Base-by-base conservation (phyloP, 192 early-diverging fungal species). In the Gryganskiella cystojenkinii region DNA sequence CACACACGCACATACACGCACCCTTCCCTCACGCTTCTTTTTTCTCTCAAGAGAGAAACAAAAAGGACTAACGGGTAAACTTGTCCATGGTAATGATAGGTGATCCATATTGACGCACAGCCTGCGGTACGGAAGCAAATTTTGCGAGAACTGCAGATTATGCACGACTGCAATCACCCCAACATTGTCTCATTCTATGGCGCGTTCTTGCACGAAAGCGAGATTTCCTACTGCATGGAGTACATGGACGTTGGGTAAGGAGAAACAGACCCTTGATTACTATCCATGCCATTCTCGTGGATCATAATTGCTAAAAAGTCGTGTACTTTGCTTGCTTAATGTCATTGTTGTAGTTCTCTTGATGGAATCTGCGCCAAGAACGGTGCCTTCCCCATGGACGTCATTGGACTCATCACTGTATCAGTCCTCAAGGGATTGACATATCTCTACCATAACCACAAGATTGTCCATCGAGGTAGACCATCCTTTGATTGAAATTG, bases 111-210 rank as follows among this genome's bases (percentile, higher is more conserved):
- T 25, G 81, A 83, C n/a, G 90, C 89, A 13, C 90, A 92, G 69
- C 85, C 84, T 58, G 89, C 71, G 65, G 89, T 89, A 71, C 92
- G 84, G 70, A 94, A 94, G 82, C 94, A 96, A 81, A 95, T 99
- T 58, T 83, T 96, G 68, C 91, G 95, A 45, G 98, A 99, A 80
- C 88, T 99, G 54, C 92, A 95, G 75, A 95, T 99, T 76, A 87
- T 99, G 80, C 94, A 97, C 79, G 94, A 96, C 66, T 99, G 96
- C 82, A 94, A 94, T 70, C 94, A 93, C 35, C 90, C 91, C 61
- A 94, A 98, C 71, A 99, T 99, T 70, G 96, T 99, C 33, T 92
- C 92, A 34, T 99, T 96, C 75, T 99, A 97, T 71, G 98, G 98
- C 37, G 95, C 98, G 15, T 99, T 95, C 69, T 84, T 92, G 63